These are phyloP conservation scores for Claviceps sp. DNA, from an alignment of 2,329 filamentous ascomycete species.

Conservation along the genomic window DNA sequence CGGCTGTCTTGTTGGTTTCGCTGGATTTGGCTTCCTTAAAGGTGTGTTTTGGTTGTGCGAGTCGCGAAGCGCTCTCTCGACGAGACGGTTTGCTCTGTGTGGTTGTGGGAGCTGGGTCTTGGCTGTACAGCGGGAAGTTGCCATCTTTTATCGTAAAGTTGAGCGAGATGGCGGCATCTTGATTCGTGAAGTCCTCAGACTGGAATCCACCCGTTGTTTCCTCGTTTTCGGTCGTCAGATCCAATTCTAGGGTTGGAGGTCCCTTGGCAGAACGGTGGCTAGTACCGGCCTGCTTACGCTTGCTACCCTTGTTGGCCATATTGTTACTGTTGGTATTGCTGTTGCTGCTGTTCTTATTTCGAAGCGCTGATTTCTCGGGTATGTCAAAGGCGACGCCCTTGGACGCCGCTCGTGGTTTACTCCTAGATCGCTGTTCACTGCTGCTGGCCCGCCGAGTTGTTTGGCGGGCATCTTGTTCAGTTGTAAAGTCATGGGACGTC, in stretches of 20 bases:
- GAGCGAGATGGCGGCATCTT: slow-evolving; percentile 21
- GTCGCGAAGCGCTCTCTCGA: slow-evolving; percentile 13
- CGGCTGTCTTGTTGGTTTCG: slow-evolving; percentile 13
- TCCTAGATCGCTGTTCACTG: slow-evolving; percentile 15
- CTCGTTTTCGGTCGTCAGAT: slow-evolving; percentile 19
- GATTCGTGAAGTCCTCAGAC: slow-evolving; percentile 19
- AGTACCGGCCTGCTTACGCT: slow-evolving; percentile 17
- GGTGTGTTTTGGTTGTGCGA: slow-evolving; percentile 12
- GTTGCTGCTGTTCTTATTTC: slow-evolving; percentile 10
- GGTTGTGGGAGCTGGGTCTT: slow-evolving; percentile 5
- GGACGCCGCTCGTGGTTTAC: slow-evolving; percentile 10
- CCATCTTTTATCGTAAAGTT: slow-evolving; percentile 13
- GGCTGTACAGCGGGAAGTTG: slow-evolving; percentile 5
- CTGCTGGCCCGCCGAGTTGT: slow-evolving; percentile 16
- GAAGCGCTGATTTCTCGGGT: slow-evolving; percentile 20
- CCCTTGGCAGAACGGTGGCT: neutral
- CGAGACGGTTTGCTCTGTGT: slow-evolving; percentile 14
- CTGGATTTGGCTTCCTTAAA: slow-evolving; percentile 12
- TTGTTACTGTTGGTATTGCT: slow-evolving; percentile 12
- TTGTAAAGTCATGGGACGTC: slow-evolving; percentile 20
- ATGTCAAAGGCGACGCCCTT: slow-evolving; percentile 27
- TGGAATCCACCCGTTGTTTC: slow-evolving; percentile 23
- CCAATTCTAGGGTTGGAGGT: slow-evolving; percentile 11
- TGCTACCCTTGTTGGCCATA: slow-evolving; percentile 29
- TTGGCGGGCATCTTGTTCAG: slow-evolving; percentile 15